These are phyloP conservation scores for Solanum okadae DNA, from an alignment of 257 asterid genomes.

Conservation along the genomic window DNA sequence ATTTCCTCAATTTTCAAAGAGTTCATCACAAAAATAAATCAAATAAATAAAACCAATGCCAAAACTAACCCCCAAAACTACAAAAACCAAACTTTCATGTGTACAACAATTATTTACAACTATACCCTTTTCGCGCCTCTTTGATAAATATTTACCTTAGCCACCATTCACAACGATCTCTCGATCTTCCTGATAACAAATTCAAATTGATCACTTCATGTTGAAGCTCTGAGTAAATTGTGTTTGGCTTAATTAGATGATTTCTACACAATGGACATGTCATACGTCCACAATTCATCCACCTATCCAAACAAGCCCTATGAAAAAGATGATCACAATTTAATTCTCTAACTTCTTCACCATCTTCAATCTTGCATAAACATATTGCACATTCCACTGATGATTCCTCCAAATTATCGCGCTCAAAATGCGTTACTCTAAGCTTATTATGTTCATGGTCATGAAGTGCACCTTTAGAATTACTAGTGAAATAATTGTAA, in stretches of 20 bases:
- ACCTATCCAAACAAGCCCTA: constrained; percentile 15
- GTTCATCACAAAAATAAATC: not conserved
- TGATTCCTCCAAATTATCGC: not conserved
- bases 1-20: not conserved
- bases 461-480: not conserved
- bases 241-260: not conserved
- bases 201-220: not conserved
- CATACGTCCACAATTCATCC: not conserved
- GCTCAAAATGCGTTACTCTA: not conserved
- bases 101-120: not conserved
- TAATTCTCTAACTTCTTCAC: constrained; percentile 11
- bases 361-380: constrained; percentile 8
- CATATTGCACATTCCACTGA: not conserved
- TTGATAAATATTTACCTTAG: not conserved
- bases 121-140: not conserved
- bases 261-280: constrained; percentile 19
- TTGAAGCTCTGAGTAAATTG: not conserved
- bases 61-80: not conserved
- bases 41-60: not conserved
- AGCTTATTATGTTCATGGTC: not conserved
- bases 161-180: constrained; percentile 13
- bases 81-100: not conserved
- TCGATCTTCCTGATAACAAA: not conserved
- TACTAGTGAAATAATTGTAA: not conserved
- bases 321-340: constrained; percentile 17